Conservation (phyloP, 1,139 yeast species). For the Yamadazyma dendronema region DNA sequence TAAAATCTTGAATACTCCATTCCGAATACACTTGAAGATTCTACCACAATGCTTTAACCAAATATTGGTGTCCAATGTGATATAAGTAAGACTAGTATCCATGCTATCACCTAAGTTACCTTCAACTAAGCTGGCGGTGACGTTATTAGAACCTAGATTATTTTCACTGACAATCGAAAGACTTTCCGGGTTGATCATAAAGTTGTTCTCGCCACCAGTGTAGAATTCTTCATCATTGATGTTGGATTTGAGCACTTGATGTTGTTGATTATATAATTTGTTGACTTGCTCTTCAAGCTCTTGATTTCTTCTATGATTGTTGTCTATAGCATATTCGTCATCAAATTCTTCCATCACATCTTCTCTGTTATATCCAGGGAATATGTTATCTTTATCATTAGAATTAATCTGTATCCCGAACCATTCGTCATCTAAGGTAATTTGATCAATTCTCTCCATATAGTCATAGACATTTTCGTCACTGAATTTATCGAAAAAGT, state of each 20-base stretch:
- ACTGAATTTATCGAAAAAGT: conserved; percentile 30
- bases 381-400: conserved; percentile 5
- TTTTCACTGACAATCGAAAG: conserved; percentile 15
- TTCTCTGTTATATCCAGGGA: conserved; percentile 9
- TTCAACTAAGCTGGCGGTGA: conserved; percentile 15
- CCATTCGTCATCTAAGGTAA: conserved; percentile 24
- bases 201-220: conserved; percentile 17
- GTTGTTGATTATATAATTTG: conserved; percentile 18
- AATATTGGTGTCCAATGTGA: conserved; percentile 73
- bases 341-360: conserved; percentile 6
- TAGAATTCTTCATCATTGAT: conserved; percentile 23
- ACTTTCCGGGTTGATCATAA: conserved; percentile 23
- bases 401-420: conserved; percentile 16
- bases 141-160: conserved; percentile 3
- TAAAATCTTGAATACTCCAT: conserved; percentile 53
- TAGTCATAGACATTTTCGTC: conserved; percentile 13
- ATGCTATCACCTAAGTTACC: conserved; percentile 50
- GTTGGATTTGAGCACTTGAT: conserved; percentile 13
- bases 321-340: conserved; percentile 11
- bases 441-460: conserved; percentile 9
- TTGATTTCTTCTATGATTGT: conserved; percentile 12
- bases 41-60: conserved; percentile 83
- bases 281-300: conserved; percentile 21
- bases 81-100: conserved; percentile 55
- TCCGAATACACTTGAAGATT: conserved; percentile 65